Percentiles rank a stretch among this genome's conserved stretches.
phyloP scores from a whole-genome alignment of 2,329 filamentous ascomycete species.

The Cercospora sojina region DNA sequence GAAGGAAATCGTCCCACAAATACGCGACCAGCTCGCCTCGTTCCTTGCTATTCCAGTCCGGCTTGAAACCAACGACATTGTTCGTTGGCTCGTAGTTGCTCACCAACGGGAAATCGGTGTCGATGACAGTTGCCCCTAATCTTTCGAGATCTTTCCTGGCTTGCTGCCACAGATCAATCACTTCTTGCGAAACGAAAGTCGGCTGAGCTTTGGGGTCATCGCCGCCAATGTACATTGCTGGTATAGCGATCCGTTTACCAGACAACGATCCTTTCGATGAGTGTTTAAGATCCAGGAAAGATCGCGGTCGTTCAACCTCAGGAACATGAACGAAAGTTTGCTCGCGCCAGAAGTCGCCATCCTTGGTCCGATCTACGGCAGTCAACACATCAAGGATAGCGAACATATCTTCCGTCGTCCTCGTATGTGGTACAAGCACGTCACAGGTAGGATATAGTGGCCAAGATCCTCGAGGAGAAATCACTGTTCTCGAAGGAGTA shows the following conservation, averaged over 20 bases:
- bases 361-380: conserved; percentile 42
- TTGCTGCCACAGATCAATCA: conserved; percentile 41
- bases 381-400: conserved; percentile 51
- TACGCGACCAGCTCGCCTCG: conserved; percentile 52
- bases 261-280: conserved; percentile 35
- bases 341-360: conserved; percentile 57
- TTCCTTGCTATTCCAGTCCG: conserved; percentile 50
- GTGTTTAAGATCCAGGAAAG: conserved; percentile 40
- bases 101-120: conserved; percentile 49
- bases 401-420: conserved; percentile 53
- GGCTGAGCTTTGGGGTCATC: conserved; percentile 37
- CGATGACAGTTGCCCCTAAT: conserved; percentile 46
- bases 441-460: conserved; percentile 59
- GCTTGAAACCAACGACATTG: conserved; percentile 45
- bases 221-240: conserved; percentile 53
- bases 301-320: conserved; percentile 36
- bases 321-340: conserved; percentile 50
- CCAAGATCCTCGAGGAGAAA: conserved; percentile 54
- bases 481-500: conserved; percentile 54
- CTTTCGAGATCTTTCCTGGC: conserved; percentile 42
- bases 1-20: conserved; percentile 55
- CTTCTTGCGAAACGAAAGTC: conserved; percentile 39
- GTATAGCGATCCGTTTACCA: conserved; percentile 52
- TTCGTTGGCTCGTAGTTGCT: conserved; percentile 48
- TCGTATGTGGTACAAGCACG: conserved; percentile 54